phyloP scores from a whole-genome alignment of 495 filamentous ascomycete genomes.

The Chaetomium fimeti region DNA sequence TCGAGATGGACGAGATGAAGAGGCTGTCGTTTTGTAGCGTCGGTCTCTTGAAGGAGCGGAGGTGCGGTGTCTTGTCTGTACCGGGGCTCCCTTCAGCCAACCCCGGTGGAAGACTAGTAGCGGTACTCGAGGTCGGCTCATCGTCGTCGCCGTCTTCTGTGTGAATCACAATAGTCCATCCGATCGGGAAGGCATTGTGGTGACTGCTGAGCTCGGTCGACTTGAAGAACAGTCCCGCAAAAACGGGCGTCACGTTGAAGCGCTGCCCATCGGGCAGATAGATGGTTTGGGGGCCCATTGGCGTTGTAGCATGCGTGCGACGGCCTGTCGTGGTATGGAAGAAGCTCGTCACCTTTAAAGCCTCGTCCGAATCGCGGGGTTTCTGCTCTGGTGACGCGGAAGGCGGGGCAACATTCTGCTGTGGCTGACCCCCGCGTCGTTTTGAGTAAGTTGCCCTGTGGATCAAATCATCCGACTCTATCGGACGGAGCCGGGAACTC shows the following conservation, averaged over 20 bases:
- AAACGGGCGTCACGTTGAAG: constrained; percentile 76
- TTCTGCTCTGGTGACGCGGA: background rate
- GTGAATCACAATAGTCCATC: constrained; percentile 84
- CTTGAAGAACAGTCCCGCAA: constrained; percentile 86
- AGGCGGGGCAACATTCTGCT: background rate
- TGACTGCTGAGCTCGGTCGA: constrained; percentile 67
- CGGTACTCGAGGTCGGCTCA: constrained; percentile 20
- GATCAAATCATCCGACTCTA: background rate
- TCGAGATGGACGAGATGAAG: constrained; percentile 88
- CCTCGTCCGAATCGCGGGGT: background rate
- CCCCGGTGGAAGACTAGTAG: background rate
- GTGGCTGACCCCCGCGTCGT: background rate
- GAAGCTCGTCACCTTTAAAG: background rate
- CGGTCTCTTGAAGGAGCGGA: constrained; percentile 66
- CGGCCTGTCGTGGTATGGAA: background rate
- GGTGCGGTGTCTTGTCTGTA: constrained; percentile 38
- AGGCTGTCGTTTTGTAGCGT: constrained; percentile 76
- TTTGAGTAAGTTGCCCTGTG: background rate
- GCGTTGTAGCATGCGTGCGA: background rate
- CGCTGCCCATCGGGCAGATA: constrained; percentile 85
- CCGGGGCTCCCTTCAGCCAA: background rate
- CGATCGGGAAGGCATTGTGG: constrained; percentile 70
- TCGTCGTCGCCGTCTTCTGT: constrained; percentile 49
- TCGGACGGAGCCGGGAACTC: background rate
- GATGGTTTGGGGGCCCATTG: constrained; percentile 47